These are phyloP conservation scores for Camellia lanceoleosa DNA, from an alignment of 148 eudicot species.

Conservation along the genomic window DNA sequence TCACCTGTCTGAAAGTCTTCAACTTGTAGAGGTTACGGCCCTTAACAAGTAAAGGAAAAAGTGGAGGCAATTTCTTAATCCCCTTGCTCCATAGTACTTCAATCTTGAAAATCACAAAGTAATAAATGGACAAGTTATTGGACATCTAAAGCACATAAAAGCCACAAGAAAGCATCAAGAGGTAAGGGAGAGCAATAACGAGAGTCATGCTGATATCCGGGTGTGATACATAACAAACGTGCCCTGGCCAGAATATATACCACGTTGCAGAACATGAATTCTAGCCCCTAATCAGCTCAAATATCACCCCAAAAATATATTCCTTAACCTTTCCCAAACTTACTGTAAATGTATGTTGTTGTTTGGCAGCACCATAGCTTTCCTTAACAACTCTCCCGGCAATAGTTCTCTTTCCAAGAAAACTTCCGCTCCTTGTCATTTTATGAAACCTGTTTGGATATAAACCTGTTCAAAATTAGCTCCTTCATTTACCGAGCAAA, in stretches of 20 bases:
- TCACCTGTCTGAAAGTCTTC: constrained; percentile 79
- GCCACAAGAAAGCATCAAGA: neutral
- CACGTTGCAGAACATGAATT: neutral
- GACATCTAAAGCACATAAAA: neutral
- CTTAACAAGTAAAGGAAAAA: constrained; percentile 74
- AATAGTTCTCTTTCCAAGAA: constrained; percentile 60
- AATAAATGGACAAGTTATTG: neutral
- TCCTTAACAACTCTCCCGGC: constrained; percentile 85
- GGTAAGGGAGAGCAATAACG: too few relatives aligned
- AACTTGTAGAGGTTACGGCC: constrained; percentile 81
- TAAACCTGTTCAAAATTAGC: constrained; percentile 33
- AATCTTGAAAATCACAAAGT: constrained; percentile 39
- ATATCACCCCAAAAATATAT: neutral
- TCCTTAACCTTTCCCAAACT: constrained; percentile 13
- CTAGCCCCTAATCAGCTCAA: neutral
- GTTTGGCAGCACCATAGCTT: constrained; percentile 88
- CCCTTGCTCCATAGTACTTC: constrained; percentile 93
- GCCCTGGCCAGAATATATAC: constrained; percentile 1
- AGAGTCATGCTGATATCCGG: neutral
- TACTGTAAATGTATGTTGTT: constrained; percentile 95
- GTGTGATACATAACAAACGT: neutral
- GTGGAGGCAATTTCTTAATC: constrained; percentile 52
- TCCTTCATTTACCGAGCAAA: neutral
- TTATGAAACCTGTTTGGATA: constrained; percentile 52
- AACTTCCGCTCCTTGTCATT: constrained; percentile 41